Conservation (phyloP, 176 grass and related monocot species). For the Secale cereale region DNA sequence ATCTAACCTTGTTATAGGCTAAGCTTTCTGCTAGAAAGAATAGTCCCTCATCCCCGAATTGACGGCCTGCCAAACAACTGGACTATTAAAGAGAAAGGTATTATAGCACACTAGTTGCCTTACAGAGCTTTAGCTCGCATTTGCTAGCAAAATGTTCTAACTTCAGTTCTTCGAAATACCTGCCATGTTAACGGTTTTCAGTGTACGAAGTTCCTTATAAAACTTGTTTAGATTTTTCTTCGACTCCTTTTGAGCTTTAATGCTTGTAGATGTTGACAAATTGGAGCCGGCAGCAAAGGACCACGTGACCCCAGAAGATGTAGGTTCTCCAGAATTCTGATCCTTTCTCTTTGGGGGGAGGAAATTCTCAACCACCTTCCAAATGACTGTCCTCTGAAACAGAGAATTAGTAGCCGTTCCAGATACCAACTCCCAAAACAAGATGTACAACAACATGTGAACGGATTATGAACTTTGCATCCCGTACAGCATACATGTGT, state of each 20-base stretch:
- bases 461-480: background rate
- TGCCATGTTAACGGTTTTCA: slow-evolving; percentile 79
- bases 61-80: slow-evolving; percentile 58
- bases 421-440: background rate
- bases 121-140: background rate
- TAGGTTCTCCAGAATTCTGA: slow-evolving; percentile 11
- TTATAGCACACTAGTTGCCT: background rate
- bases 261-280: slow-evolving; percentile 35
- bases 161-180: slow-evolving; percentile 40
- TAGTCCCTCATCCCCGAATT: slow-evolving; percentile 91
- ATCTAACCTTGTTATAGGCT: slow-evolving; percentile 83
- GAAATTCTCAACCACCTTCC: slow-evolving; percentile 71
- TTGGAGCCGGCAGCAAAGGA: slow-evolving; percentile 83
- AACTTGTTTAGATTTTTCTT: slow-evolving; percentile 84
- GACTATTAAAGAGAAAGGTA: background rate
- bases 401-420: slow-evolving; percentile 50
- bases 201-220: slow-evolving; percentile 70
- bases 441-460: background rate
- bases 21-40: slow-evolving; percentile 99
- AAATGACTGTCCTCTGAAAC: slow-evolving; percentile 87
- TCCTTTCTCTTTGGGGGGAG: slow-evolving; percentile 51
- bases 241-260: slow-evolving; percentile 57
- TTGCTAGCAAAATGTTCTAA: background rate
- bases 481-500: background rate
- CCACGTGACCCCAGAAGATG: slow-evolving; percentile 51